phyloP scores from a whole-genome alignment of 2,329 filamentous ascomycete species.

The Verticillium nonalfalfae region DNA sequence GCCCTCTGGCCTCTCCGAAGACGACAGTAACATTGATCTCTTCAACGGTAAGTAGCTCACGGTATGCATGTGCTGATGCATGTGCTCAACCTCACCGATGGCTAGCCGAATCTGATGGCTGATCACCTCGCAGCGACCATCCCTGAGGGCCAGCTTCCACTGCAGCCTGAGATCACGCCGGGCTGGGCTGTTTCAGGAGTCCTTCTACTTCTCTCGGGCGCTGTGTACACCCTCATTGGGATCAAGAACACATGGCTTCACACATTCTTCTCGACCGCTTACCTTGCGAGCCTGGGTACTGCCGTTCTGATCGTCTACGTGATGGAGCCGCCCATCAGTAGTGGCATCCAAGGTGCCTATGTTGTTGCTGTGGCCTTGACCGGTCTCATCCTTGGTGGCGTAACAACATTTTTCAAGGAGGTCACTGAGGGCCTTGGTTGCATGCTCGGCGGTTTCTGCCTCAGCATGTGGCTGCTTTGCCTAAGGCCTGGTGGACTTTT shows the following conservation, averaged over 20 bases:
- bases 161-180: constrained; percentile 70
- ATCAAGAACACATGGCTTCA: constrained; percentile 78
- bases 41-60: background rate
- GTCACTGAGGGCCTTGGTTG: constrained; percentile 78
- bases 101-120: background rate
- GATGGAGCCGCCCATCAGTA: constrained; percentile 69
- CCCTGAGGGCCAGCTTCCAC: constrained; percentile 53
- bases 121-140: constrained; percentile 24
- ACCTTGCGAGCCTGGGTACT: constrained; percentile 65
- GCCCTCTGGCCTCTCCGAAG: background rate
- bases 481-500: constrained; percentile 72
- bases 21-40: background rate
- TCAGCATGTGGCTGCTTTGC: constrained; percentile 86
- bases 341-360: constrained; percentile 79
- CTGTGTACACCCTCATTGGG: constrained; percentile 66
- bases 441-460: constrained; percentile 76
- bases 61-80: background rate
- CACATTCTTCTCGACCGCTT: constrained; percentile 73
- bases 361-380: constrained; percentile 72
- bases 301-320: constrained; percentile 83
- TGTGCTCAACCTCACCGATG: background rate
- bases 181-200: constrained; percentile 74
- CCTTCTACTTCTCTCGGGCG: constrained; percentile 68
- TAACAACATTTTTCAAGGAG: constrained; percentile 74
- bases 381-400: constrained; percentile 65